A percentile compares a stretch with the other conserved stretches of the same genome.
phyloP scores from a whole-genome alignment of 2,329 filamentous ascomycete species.

The Fusarium mexicanum region DNA sequence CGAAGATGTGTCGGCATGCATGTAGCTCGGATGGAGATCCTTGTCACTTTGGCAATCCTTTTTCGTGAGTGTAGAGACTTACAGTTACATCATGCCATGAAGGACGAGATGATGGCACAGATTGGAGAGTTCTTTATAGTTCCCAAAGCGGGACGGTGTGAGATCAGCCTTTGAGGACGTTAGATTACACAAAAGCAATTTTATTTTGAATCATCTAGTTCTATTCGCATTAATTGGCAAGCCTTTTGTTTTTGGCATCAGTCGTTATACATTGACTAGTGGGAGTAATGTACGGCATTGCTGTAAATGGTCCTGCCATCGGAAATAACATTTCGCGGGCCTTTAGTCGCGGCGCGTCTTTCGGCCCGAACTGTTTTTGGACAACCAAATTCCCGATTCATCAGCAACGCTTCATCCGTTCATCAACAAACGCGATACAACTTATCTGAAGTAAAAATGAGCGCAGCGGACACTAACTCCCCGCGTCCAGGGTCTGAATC shows the following conservation, averaged over 20 bases:
- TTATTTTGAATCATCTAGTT: rapidly evolving
- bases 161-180: rapidly evolving
- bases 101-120: neutral
- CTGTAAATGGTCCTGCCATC: too few relatives aligned
- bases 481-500: neutral
- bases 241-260: too few relatives aligned
- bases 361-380: neutral
- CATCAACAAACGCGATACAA: neutral
- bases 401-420: neutral
- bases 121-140: neutral
- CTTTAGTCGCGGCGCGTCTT: neutral
- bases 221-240: too few relatives aligned
- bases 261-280: too few relatives aligned
- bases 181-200: neutral
- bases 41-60: neutral
- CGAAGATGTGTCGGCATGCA: constrained; percentile 11
- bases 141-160: neutral
- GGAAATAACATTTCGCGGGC: neutral
- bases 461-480: neutral
- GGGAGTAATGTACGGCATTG: too few relatives aligned
- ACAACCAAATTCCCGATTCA: neutral
- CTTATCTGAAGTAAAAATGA: neutral
- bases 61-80: neutral
- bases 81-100: neutral
- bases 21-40: constrained; percentile 9